Evolutionary conservation across 768 basidiomycete species (phyloP).

Genomic region (Grammothele lineata): DNA sequence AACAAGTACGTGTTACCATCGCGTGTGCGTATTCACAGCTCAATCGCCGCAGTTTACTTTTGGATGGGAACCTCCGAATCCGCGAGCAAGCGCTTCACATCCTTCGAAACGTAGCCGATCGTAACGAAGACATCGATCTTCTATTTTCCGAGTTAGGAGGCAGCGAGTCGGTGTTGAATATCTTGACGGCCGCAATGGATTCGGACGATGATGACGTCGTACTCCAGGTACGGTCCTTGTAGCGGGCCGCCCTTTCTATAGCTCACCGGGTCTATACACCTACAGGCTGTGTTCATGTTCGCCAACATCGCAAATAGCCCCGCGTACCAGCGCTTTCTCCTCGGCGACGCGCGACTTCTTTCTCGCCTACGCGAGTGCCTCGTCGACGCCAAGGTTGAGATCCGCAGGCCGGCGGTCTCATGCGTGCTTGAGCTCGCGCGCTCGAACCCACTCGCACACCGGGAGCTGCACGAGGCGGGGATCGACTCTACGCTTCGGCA

Average conservation of each 20-base stretch:
- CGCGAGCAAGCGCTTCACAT: conserved; percentile 73
- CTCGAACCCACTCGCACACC: conserved; percentile 32
- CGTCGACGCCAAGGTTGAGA: conserved; percentile 52
- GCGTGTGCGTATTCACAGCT: not conserved
- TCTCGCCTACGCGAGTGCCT: conserved; percentile 51
- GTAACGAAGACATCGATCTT: conserved; percentile 59
- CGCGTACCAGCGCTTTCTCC: conserved; percentile 44
- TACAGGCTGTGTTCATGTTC: conserved; percentile 53
- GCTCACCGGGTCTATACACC: not conserved
- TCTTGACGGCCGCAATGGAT: conserved; percentile 45
- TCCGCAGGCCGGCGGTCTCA: conserved; percentile 55
- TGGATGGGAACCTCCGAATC: conserved; percentile 48
- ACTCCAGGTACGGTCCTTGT: conserved; percentile 38
- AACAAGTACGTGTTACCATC: conserved; percentile 38
- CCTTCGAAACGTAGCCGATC: conserved; percentile 62
- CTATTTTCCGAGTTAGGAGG: conserved; percentile 50
- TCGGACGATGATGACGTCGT: conserved; percentile 51
- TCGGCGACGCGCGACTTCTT: conserved; percentile 49
- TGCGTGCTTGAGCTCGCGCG: conserved; percentile 57
- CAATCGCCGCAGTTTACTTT: conserved; percentile 41
- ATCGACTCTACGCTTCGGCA: conserved; percentile 40
- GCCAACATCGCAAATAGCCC: conserved; percentile 68
- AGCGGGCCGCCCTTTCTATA: not conserved
- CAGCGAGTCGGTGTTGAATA: conserved; percentile 39
- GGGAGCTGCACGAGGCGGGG: conserved; percentile 39